Evolutionary conservation across 306 rosid species (phyloP).

Genomic region (Argentina anserina): DNA sequence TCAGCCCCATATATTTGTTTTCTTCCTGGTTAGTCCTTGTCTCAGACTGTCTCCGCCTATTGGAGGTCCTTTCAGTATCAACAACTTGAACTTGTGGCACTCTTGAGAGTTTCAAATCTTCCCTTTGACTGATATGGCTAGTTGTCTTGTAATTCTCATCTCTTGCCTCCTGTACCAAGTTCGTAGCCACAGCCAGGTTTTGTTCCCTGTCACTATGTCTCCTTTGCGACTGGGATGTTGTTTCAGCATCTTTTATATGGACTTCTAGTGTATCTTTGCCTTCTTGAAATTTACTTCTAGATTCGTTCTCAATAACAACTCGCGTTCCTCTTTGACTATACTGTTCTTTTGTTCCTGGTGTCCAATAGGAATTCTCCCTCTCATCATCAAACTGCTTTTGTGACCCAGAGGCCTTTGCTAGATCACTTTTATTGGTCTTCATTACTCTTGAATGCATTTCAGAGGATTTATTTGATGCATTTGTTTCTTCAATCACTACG

Average conservation of each 20-base stretch:
- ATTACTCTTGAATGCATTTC: slow-evolving; percentile 32
- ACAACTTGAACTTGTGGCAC: slow-evolving; percentile 37
- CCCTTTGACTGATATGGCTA: slow-evolving; percentile 29
- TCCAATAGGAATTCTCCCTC: slow-evolving; percentile 41
- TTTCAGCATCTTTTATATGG: slow-evolving; percentile 28
- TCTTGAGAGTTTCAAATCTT: slow-evolving; percentile 30
- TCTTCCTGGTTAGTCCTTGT: slow-evolving; percentile 31
- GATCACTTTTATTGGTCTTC: slow-evolving; percentile 35
- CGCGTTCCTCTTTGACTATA: slow-evolving; percentile 37
- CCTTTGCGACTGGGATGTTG: slow-evolving; percentile 28
- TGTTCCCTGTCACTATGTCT: slow-evolving; percentile 34
- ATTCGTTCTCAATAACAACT: slow-evolving; percentile 24
- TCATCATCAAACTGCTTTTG: slow-evolving; percentile 36
- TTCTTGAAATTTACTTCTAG: slow-evolving; percentile 39
- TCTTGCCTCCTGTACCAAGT: slow-evolving; percentile 29
- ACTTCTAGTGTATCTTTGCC: slow-evolving; percentile 32
- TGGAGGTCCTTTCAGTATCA: slow-evolving; percentile 37
- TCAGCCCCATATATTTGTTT: slow-evolving; percentile 24
- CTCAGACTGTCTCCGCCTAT: slow-evolving; percentile 27
- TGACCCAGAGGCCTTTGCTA: slow-evolving; percentile 42
- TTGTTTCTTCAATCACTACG: slow-evolving; percentile 33
- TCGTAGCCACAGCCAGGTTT: slow-evolving; percentile 36
- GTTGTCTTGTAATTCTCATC: slow-evolving; percentile 26
- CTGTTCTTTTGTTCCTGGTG: slow-evolving; percentile 36
- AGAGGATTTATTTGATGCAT: slow-evolving; percentile 37